Base-by-base conservation (phyloP, 495 filamentous ascomycete species). In the Tuber aestivum region DNA sequence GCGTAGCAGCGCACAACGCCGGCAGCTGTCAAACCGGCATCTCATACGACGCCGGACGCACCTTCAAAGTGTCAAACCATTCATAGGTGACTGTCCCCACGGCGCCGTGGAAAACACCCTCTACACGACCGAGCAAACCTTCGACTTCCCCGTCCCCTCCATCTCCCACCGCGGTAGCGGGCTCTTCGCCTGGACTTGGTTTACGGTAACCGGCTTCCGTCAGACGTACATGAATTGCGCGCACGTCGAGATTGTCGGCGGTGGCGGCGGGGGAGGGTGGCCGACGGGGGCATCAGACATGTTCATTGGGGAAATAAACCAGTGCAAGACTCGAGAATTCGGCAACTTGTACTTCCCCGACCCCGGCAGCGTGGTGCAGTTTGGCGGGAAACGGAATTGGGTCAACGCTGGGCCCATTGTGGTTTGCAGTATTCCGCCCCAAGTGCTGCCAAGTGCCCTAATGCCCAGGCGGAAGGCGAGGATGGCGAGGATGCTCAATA, bases 1-100 rank as follows among this genome's bases (percentile, higher is more conserved):
- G 90, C 72, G 84, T 83, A 42, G 91, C 91, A 20, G 77, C 82
- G 35, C 91, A 92, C 83, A 86, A 85, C 61, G 90, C 91, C 41
- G 91, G 90, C 20, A 88, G 85, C 37, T 93, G 91, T 82, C 91
- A 93, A 83, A 84, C 88, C 69, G 85, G 86, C 1, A 83, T 92
- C 69, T 89, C 87, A 56, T 91, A 90, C 85, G 90, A 92, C 84
- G 83, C 87, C 71, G 90, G 89, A 23, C 84, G 82, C 56, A 85
- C 86, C 16, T 92, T 90, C 84, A 88, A 85, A 56, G 90, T 90
- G 75, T 88, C 92, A 84, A 91, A 83, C 88, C 87, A 56, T 90
- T 89, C 81, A 87, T 90, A 70, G 91, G 91, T 44, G 84, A 85
- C 74, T 93, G 90, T 83, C 90, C 90, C 6, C 81, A 85, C 1